Percentiles rank a stretch among this genome's conserved stretches.
Evolutionary conservation across 2,329 filamentous ascomycete genomes (phyloP).

Genomic region (Fusarium drepaniforme): DNA sequence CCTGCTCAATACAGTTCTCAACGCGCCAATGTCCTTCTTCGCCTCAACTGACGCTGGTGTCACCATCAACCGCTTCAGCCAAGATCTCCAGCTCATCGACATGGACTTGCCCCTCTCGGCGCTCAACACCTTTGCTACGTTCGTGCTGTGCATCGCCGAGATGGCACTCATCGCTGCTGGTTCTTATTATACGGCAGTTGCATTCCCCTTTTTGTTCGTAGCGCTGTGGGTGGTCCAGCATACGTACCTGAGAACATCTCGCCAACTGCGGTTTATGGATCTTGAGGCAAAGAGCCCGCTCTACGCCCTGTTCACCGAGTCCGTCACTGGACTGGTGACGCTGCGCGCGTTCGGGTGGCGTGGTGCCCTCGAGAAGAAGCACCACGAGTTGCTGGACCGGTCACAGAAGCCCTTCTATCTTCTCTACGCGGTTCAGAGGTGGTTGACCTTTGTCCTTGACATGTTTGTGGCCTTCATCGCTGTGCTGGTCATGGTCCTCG

Average conservation of each 20-base stretch:
- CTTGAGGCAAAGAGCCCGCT: constrained; percentile 63
- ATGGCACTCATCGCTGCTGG: constrained; percentile 34
- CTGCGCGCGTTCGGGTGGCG: constrained; percentile 64
- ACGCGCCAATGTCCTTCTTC: constrained; percentile 52
- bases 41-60: constrained; percentile 49
- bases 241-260: constrained; percentile 60
- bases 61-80: constrained; percentile 54
- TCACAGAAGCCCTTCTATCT: constrained; percentile 63
- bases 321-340: constrained; percentile 58
- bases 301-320: constrained; percentile 63
- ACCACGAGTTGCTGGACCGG: constrained; percentile 51
- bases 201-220: constrained; percentile 24
- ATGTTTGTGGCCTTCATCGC: constrained; percentile 38
- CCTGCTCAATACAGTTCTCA: constrained; percentile 38
- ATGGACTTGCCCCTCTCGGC: constrained; percentile 48
- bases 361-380: constrained; percentile 48
- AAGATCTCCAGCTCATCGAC: constrained; percentile 55
- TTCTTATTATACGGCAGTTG: constrained; percentile 33
- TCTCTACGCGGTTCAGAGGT: constrained; percentile 45
- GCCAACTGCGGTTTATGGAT: constrained; percentile 64
- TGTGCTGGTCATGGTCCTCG: constrained; percentile 30
- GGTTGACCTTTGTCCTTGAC: constrained; percentile 42
- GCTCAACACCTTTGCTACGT: constrained; percentile 38
- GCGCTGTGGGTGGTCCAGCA: constrained; percentile 32
- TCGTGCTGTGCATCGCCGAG: constrained; percentile 37